Conservation (phyloP, 2,329 filamentous ascomycete genomes). For the Botrytis elliptica region DNA sequence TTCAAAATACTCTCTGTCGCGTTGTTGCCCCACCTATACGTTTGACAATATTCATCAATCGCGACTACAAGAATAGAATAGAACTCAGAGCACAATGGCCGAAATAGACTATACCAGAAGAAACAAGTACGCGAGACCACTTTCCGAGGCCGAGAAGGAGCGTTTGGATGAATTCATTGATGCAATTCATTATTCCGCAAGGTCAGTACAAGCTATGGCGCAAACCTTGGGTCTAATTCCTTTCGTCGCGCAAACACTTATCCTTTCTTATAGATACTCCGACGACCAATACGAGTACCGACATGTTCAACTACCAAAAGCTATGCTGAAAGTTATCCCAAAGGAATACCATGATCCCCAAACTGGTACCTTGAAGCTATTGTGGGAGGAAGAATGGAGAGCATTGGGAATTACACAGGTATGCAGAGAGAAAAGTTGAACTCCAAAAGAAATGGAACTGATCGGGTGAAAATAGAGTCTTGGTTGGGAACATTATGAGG, state of each 20-base stretch:
- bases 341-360: conserved; percentile 87
- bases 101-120: conserved; percentile 70
- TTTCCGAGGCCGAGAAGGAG: conserved; percentile 78
- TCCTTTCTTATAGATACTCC: conserved; percentile 66
- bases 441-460: not conserved
- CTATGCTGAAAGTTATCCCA: conserved; percentile 96
- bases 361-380: conserved; percentile 89
- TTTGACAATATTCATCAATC: conserved; percentile 3
- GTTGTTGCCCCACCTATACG: conserved; percentile 16
- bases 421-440: conserved; percentile 25
- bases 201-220: conserved; percentile 53
- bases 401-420: conserved; percentile 96
- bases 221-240: not conserved
- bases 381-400: conserved; percentile 99
- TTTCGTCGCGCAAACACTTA: conserved; percentile 22
- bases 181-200: conserved; percentile 89
- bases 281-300: conserved; percentile 94
- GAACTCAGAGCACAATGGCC: conserved; percentile 27
- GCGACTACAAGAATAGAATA: not conserved
- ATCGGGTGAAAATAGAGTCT: conserved; percentile 64
- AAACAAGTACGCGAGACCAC: conserved; percentile 78
- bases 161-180: conserved; percentile 90
- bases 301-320: conserved; percentile 95
- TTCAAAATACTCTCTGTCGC: not conserved
- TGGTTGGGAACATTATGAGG: conserved; percentile 99